These are phyloP conservation scores for Dioscorea cayenensis DNA, from an alignment of 116 monocot species.

Conservation along the genomic window DNA sequence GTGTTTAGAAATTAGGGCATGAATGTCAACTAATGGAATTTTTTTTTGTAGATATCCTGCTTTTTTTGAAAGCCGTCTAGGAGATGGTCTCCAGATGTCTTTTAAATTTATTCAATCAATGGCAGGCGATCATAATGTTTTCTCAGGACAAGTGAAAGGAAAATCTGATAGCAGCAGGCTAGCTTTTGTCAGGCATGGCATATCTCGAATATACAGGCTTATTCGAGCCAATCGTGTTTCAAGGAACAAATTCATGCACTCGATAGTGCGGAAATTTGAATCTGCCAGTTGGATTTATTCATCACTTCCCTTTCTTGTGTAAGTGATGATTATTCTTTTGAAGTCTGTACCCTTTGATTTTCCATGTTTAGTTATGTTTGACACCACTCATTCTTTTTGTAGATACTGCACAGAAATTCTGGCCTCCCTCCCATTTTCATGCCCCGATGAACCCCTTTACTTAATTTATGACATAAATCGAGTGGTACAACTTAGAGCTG, in stretches of 20 bases:
- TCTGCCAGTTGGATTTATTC: conserved; percentile 53
- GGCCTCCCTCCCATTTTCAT: conserved; percentile 80
- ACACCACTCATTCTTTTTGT: conserved; percentile 10
- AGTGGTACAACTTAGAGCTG: conserved; percentile 79
- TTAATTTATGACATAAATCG: conserved; percentile 95
- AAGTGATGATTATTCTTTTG: conserved; percentile 26
- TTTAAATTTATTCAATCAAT: conserved; percentile 74
- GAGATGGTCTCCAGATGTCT: conserved; percentile 95
- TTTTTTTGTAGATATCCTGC: conserved; percentile 77
- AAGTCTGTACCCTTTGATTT: background rate
- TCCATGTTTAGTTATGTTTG: conserved; percentile 1
- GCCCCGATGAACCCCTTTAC: conserved; percentile 92
- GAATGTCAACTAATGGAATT: background rate
- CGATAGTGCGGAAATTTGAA: conserved; percentile 92
- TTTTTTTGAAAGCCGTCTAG: conserved; percentile 91
- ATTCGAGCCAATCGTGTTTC: conserved; percentile 79
- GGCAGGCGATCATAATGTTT: conserved; percentile 20
- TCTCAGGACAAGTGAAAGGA: conserved; percentile 35
- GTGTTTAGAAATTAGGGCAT: too few species aligned
- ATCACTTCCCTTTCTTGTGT: conserved; percentile 80
- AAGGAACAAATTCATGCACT: conserved; percentile 95
- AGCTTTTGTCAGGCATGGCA: conserved; percentile 72
- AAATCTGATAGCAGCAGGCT: conserved; percentile 44
- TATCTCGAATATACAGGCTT: conserved; percentile 89
- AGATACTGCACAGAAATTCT: conserved; percentile 96